These are phyloP conservation scores for Vitis labrusca DNA, from an alignment of 164 flowering plant genomes.

Conservation along the genomic window DNA sequence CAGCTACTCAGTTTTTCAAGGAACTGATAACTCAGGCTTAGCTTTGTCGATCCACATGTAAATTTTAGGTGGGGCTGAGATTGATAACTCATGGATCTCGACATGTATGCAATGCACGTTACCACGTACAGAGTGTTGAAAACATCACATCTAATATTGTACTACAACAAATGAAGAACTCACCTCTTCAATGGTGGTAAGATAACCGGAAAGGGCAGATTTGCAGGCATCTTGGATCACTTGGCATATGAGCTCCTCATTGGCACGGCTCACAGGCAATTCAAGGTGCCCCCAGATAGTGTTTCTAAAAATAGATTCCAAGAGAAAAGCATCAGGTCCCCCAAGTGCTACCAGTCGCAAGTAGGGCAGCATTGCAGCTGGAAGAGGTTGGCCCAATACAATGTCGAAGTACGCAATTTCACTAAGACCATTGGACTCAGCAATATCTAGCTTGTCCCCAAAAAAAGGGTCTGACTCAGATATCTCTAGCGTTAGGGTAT, in stretches of 20 bases:
- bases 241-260: conserved; percentile 81
- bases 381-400: conserved; percentile 60
- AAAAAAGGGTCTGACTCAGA: conserved; percentile 77
- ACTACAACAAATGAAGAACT: background rate
- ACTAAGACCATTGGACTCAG: conserved; percentile 74
- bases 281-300: conserved; percentile 82
- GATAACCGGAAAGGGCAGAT: conserved; percentile 71
- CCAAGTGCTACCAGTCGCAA: conserved; percentile 82
- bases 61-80: no score
- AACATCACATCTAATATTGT: background rate
- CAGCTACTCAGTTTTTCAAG: no score
- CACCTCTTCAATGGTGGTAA: conserved; percentile 84
- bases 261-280: conserved; percentile 75
- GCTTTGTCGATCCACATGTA: no score
- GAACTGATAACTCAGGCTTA: no score
- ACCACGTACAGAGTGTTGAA: background rate
- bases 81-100: no score
- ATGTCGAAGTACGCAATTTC: conserved; percentile 83
- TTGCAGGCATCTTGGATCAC: conserved; percentile 75
- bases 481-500: conserved; percentile 71
- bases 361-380: conserved; percentile 68
- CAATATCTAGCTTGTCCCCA: conserved; percentile 90
- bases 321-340: conserved; percentile 88
- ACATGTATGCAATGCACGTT: no score
- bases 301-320: conserved; percentile 89